phyloP scores from a whole-genome alignment of 2,329 filamentous ascomycete species.

The Reticulascus tulasneorum region DNA sequence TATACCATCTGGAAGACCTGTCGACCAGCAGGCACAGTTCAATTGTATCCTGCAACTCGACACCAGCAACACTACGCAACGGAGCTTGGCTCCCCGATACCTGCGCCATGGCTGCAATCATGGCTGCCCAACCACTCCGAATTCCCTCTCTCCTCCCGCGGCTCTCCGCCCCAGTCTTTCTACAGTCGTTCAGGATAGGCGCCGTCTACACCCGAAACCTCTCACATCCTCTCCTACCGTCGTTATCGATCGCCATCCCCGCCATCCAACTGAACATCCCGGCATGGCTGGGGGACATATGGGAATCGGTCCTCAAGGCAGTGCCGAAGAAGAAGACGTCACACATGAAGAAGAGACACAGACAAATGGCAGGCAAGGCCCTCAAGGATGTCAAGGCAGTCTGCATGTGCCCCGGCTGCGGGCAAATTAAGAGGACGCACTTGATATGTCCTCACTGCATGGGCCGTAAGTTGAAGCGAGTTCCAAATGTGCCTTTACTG shows the following conservation, averaged over 20 bases:
- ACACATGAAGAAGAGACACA: constrained; percentile 88
- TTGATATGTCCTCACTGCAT: constrained; percentile 85
- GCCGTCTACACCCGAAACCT: constrained; percentile 42
- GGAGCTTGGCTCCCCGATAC: too few species aligned
- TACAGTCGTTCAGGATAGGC: constrained; percentile 38
- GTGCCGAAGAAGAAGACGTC: constrained; percentile 99
- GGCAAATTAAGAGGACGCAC: constrained; percentile 83
- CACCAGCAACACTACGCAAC: too few species aligned
- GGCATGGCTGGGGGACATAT: constrained; percentile 73
- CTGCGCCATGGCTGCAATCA: constrained; percentile 46
- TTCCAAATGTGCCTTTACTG: constrained; percentile 1
- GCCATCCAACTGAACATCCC: constrained; percentile 52
- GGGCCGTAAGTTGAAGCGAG: constrained; percentile 59
- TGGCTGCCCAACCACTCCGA: constrained; percentile 14
- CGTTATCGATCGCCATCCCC: constrained; percentile 55
- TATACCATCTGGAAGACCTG: too few species aligned
- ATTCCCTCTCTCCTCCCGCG: constrained; percentile 51
- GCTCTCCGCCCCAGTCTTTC: constrained; percentile 38
- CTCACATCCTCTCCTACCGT: constrained; percentile 45
- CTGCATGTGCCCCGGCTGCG: constrained; percentile 87
- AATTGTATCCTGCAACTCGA: constrained; percentile 2
- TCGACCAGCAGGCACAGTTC: too few species aligned
- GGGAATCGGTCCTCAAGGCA: constrained; percentile 87
- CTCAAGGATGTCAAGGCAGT: constrained; percentile 84
- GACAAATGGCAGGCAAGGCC: constrained; percentile 93